Conservation (phyloP, 805 yeast genomes). For the Zygoascus bituminiphila region DNA sequence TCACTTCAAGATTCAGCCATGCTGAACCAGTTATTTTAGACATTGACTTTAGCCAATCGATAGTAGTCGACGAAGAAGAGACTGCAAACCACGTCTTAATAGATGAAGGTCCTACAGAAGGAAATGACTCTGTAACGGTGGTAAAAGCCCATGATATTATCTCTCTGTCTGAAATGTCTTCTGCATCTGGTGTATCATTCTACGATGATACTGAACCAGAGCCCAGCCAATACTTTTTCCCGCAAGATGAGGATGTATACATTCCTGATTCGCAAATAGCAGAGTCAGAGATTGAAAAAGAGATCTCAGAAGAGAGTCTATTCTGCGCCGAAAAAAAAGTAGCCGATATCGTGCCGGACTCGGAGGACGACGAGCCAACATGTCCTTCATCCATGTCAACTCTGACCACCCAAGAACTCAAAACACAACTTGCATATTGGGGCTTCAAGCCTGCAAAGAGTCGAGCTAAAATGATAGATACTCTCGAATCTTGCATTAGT, state of each 20-base stretch:
- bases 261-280: background rate
- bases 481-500: conserved; percentile 2
- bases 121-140: background rate
- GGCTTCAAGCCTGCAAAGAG: conserved; percentile 12
- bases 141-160: background rate
- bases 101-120: too few relatives aligned
- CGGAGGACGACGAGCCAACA: background rate
- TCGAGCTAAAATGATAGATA: conserved; percentile 9
- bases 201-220: background rate
- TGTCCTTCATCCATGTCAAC: background rate
- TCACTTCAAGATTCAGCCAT: background rate
- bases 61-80: background rate
- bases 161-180: background rate
- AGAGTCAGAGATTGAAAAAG: background rate
- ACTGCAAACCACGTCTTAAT: too few relatives aligned
- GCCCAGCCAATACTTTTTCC: background rate
- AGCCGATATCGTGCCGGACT: background rate
- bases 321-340: too few relatives aligned
- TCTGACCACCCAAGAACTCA: background rate
- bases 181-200: background rate
- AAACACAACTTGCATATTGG: conserved; percentile 2
- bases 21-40: background rate
- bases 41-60: background rate
- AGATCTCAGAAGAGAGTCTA: background rate
- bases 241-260: background rate